Evolutionary conservation across 2,329 filamentous ascomycete genomes (phyloP).

Genomic region (Domatiomyces catenatus): DNA sequence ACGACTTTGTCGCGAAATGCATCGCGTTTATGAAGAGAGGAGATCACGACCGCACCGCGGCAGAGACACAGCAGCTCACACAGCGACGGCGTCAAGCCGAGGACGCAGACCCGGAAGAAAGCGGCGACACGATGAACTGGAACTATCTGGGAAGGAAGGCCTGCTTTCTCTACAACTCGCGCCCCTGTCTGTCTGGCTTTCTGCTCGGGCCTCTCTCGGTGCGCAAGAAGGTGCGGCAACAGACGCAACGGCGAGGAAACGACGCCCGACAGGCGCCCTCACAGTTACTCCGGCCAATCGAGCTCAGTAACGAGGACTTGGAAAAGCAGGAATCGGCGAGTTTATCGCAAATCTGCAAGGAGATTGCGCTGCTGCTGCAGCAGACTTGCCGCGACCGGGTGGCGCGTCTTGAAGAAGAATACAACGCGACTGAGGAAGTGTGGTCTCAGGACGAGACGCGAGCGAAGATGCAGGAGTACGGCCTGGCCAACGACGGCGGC

Average conservation of each 20-base stretch:
- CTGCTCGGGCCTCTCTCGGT: constrained; percentile 77
- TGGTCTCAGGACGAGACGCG: constrained; percentile 25
- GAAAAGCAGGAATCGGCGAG: constrained; percentile 63
- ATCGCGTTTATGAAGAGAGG: constrained; percentile 71
- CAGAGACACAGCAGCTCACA: constrained; percentile 19
- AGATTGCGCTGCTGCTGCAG: constrained; percentile 51
- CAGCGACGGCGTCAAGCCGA: constrained; percentile 34
- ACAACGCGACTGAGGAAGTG: constrained; percentile 17
- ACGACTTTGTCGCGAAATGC: constrained; percentile 83
- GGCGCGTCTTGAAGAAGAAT: constrained; percentile 18
- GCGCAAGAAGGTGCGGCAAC: constrained; percentile 63
- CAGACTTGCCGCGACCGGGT: constrained; percentile 30
- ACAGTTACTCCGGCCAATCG: constrained; percentile 58
- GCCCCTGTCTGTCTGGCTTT: constrained; percentile 68
- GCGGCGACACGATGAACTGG: constrained; percentile 75
- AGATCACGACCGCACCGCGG: constrained; percentile 21
- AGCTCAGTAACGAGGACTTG: constrained; percentile 59
- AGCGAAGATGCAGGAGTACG: constrained; percentile 47
- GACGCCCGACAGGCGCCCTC: constrained; percentile 53
- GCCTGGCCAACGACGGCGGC: constrained; percentile 52
- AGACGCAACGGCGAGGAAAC: constrained; percentile 54
- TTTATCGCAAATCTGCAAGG: constrained; percentile 60
- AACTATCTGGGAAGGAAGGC: constrained; percentile 63
- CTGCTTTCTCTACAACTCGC: constrained; percentile 54
- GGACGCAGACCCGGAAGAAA: constrained; percentile 47